Evolutionary conservation across 2,329 filamentous ascomycete species (phyloP), one percentile per base, ranked within the genome.

Genomic region (Colletotrichum sp.): DNA sequence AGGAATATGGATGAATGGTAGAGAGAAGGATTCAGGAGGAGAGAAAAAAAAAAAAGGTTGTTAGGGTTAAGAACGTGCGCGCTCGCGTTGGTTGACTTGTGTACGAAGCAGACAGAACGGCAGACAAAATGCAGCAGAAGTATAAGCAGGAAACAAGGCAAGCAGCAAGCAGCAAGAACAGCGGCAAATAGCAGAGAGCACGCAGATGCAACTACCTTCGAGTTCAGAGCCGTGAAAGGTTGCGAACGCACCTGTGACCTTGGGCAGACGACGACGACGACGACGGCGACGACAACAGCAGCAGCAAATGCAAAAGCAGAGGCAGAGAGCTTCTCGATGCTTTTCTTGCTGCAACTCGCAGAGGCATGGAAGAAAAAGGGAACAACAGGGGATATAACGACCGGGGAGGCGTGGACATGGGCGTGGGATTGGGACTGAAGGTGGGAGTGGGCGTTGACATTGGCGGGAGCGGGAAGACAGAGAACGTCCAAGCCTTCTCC

Each of bases 371-470:
- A 66, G 60, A 55, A 72, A 68, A 57, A 64, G 69, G 69, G 69
- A 68, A 48, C 64, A 63, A 72, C 73, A 75, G 69, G 73, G 73
- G 73, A 75, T 75, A 72, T 75, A 75, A 67, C 73, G 70, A 75
- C 73, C 57, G 64, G 73, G 73, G 52, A 60, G 68, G 73, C 69
- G 73, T 73, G 61, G 48, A 36, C 43, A 48, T 48, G 43, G 43
- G 43, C 43, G 43, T 48, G 43, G 18, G 43, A 48, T 21, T 48
- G 43, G 43, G 43, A 48, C n/a, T 48, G 43, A 34, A 21, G 58
- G 58, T 32, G 30, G 28, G 58, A 32, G 30, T 34, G 28, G 57
- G 26, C 28, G 8, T 61, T 34, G 30, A 32, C 28, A 69, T 67
- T 73, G 70, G 64, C 57, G 48, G 34, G 30, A 71, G 60, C 21